Evolutionary conservation across 2,329 filamentous ascomycete genomes (phyloP), one percentile per base, ranked within the genome.

Genomic region (Metarhizium robertsii): DNA sequence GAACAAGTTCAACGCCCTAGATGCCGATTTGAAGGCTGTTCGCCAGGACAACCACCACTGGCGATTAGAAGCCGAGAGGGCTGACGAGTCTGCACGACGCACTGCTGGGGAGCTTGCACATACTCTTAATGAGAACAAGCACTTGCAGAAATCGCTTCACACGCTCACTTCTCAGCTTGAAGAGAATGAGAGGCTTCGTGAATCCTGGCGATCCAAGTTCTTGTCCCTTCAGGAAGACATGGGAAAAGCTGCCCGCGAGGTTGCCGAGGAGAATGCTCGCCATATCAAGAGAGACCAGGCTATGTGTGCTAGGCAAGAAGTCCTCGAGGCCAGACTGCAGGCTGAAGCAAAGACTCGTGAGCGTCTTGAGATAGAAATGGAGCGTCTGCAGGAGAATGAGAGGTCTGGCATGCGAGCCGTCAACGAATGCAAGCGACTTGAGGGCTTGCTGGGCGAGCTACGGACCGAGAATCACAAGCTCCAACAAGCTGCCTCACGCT

Each of bases 191-290:
- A 84, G 87, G 60, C 81, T 95, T 57, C 86, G 91, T 56, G 90
- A 96, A 67, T 84, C 80, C 58, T 92, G 95, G 81, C 86, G 90
- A 61, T 77, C 78, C 67, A 95, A 94, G 71, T 88, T 96, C 65
- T 83, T 92, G 62, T 84, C 84, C 57, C 76, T 99, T 43, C 92
- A 97, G 70, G 83, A 90, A 60, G 90, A 96, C 62, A 92, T 97
- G 86, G 81, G 85, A 36, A 78, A 78, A 55, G 88, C 90, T 51
- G 86, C 89, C 53, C 83, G 84, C 50, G 87, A 95, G 59, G 84
- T 96, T 59, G 85, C 87, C 25, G 84, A 88, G 63, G 92, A 97
- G 66, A 92, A 92, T 66, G 84, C 87, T 34, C 79, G 81, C 40
- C 92, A 88, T 73, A 83, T 84, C 64, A 87, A 88, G 72, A 87